Conservation (phyloP, 306 rosid genomes). For the Glycine tomentella region DNA sequence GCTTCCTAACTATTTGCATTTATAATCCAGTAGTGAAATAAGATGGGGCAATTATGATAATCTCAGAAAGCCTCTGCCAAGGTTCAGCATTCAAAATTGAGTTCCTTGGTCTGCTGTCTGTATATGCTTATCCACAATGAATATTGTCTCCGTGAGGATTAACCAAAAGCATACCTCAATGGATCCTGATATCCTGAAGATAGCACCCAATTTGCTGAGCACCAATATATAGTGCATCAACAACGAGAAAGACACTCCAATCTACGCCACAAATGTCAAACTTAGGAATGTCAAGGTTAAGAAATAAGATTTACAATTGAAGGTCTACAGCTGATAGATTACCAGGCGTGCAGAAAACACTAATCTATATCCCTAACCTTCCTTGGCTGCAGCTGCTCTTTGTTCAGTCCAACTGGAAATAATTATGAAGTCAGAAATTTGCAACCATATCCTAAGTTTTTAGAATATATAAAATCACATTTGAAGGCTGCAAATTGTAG, state of each 20-base stretch:
- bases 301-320: constrained; percentile 20
- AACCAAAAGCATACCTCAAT: constrained; percentile 50
- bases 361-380: constrained; percentile 88
- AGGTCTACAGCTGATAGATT: constrained; percentile 37
- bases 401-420: constrained; percentile 89
- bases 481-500: neutral
- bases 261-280: constrained; percentile 55
- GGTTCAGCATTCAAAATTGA: constrained; percentile 46
- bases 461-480: neutral
- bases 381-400: constrained; percentile 82
- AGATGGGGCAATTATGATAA: constrained; percentile 25
- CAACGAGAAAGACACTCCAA: constrained; percentile 72
- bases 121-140: constrained; percentile 36
- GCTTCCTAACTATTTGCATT: too few species aligned
- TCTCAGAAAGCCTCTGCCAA: constrained; percentile 29
- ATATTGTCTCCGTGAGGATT: constrained; percentile 16
- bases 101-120: constrained; percentile 42
- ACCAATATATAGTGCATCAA: constrained; percentile 77
- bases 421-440: constrained; percentile 38
- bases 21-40: constrained; percentile 20
- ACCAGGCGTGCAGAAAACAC: constrained; percentile 94
- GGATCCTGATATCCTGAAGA: constrained; percentile 76
- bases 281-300: constrained; percentile 18
- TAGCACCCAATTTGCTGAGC: constrained; percentile 77
- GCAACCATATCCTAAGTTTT: constrained; percentile 13